Evolutionary conservation across 148 eudicot species (phyloP), one percentile per base, ranked within the genome.

Genomic region (Amaranthus hypochondriacus): DNA sequence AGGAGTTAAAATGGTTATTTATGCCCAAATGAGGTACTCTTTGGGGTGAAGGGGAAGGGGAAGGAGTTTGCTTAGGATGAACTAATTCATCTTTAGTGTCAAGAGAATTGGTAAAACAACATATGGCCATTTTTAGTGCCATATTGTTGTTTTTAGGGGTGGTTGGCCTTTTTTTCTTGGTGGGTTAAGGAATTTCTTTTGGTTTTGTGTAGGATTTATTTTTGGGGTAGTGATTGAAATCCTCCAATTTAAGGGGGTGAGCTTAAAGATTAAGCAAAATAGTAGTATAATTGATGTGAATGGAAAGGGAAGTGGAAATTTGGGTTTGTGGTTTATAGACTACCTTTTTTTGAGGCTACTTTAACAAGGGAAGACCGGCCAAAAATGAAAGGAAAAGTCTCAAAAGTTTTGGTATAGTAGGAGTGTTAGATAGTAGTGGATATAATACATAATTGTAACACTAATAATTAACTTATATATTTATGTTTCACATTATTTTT

Each of bases 21-120:
- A 88, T 43, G 68, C 91, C 93, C 13, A 81, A 61, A 48, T 92
- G 80, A 3, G 94, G 84, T 50, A 85, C 55, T 78, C 91, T 85
- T 21, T 82, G 77, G 9, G 77, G 83, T 9, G 90, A 87, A 68
- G 79, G 78, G 14, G 90, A 87, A 68, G 79, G 78, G 14, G 77
- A 56, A n/a, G 82, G 56, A 7, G 74, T 58, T 80, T 52, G 83
- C 49, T 80, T 80, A 9, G 83, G 83, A 67, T 80, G 76, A 21
- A 80, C 79, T 13, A 80, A 59, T 43, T 80, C 83, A 72, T 75
- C 72, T 48, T 66, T 80, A 57, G 50, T 53, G 56, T 80, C 72
- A 11, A 76, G n/a, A 8, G 69, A 60, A 11, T 75, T 80, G 55
- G 57, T 66, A 69, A 75, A 80, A 47, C 83, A 80, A 80, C 79